Evolutionary conservation across 225 moss, liverwort and hornwort genomes (phyloP), one percentile per base, ranked within the genome.

Genomic region (Pleurozium schreberi): DNA sequence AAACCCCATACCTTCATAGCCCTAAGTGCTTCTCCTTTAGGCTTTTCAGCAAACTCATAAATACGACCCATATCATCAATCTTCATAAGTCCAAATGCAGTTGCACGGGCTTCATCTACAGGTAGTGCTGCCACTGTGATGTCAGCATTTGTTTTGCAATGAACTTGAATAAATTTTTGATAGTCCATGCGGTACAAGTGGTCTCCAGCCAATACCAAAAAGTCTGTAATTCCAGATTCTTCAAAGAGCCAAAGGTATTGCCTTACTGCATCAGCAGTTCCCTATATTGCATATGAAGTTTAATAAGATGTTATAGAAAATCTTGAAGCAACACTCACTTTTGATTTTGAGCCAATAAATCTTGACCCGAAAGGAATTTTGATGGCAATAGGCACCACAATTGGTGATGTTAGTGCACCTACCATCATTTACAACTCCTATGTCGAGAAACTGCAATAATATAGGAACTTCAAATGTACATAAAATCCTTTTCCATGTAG

Each of bases 241-340:
- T 98, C 92, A 66, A 98, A 98, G n/a, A 98, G 96, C 98, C 96
- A 98, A 30, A 98, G 87, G 52, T 98, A 97, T 88, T 98, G 98
- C 86, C 97, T 91, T 42, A 98, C 93, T 10, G 96, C 97, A 92
- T 98, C 97, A 18, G 96, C 95, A 27, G 96, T 98, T 81, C 96
- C 95, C 91, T 98, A 64, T 28, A 68, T 68, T 22, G n/a, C n/a
- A 76, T 78, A 31, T 50, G 55, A 68, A 89, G 14, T 50, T 75
- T 58, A n/a, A 55, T 57, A 57, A 43, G 30, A 40, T 43, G 42
- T 43, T 8, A 25, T 10, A 49, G 19, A 61, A 84, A 85, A 59
- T 59, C 40, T 73, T 73, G 70, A 65, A 79, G 77, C 71, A 47
- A 81, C 9, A 43, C 34, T 88, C 36, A 38, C 64, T 14, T 86